A percentile compares a stretch with the other conserved stretches of the same genome.
Evolutionary conservation across 306 rosid genomes (phyloP).

Genomic region (Lathyrus aphaca): DNA sequence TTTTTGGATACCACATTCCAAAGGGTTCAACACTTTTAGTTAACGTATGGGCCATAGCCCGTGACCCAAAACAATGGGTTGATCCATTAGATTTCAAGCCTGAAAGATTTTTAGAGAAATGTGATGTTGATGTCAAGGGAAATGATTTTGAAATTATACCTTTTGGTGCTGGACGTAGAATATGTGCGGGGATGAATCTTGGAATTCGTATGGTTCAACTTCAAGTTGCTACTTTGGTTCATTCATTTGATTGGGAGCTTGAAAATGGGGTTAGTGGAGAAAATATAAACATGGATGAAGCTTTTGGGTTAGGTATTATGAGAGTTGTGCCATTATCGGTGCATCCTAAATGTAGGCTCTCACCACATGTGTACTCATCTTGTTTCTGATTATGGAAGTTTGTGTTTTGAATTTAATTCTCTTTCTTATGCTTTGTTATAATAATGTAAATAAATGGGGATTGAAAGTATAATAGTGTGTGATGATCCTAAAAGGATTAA

Average conservation of each 20-base stretch:
- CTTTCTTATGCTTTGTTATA: not conserved
- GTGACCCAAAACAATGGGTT: not conserved
- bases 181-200: not conserved
- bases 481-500: not conserved
- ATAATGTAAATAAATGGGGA: not conserved
- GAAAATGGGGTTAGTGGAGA: not conserved
- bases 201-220: not conserved
- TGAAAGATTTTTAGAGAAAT: not conserved
- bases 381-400: not conserved
- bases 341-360: not conserved
- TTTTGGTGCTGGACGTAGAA: not conserved
- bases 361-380: not conserved
- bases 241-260: not conserved
- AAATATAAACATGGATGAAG: slow-evolving; percentile 3
- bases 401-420: not conserved
- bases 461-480: not conserved
- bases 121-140: not conserved
- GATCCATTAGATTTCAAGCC: not conserved
- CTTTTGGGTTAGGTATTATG: not conserved
- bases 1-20: not conserved
- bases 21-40: slow-evolving; percentile 6
- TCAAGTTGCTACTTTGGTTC: not conserved
- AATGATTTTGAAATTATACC: not conserved
- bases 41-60: not conserved
- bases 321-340: not conserved